Evolutionary conservation across 202 grass and related monocot species (phyloP).

Genomic region (Carex arenaria): DNA sequence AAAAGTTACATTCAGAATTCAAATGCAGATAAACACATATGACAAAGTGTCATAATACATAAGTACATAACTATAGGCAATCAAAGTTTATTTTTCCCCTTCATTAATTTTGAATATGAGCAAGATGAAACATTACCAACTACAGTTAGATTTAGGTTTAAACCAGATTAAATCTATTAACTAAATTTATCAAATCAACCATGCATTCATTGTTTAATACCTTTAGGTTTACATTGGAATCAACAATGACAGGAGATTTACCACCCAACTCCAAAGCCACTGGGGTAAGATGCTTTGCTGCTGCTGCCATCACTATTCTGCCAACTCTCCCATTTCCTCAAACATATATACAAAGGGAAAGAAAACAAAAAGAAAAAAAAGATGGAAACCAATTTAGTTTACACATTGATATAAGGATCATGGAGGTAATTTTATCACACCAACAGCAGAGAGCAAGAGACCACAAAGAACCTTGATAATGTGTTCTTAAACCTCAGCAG

Average conservation of each 20-base stretch:
- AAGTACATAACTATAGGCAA: not conserved
- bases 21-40: not conserved
- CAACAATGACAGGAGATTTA: conserved; percentile 87
- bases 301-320: conserved; percentile 76
- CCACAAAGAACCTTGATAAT: not conserved
- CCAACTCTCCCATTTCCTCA: conserved; percentile 60
- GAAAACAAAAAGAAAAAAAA: not conserved
- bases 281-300: conserved; percentile 85
- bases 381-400: not conserved
- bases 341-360: not conserved
- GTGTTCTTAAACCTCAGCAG: too few species aligned
- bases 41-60: not conserved
- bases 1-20: not conserved
- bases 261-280: conserved; percentile 84
- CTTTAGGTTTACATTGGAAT: conserved; percentile 65
- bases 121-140: not conserved
- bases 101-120: not conserved
- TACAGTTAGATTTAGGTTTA: not conserved
- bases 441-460: not conserved
- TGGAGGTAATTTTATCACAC: not conserved
- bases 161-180: not conserved
- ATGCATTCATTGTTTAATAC: conserved; percentile 32
- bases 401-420: not conserved
- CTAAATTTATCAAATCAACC: not conserved
- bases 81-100: not conserved